Base-by-base conservation (phyloP, 2,329 filamentous ascomycete species). In the Fusarium sp. region DNA sequence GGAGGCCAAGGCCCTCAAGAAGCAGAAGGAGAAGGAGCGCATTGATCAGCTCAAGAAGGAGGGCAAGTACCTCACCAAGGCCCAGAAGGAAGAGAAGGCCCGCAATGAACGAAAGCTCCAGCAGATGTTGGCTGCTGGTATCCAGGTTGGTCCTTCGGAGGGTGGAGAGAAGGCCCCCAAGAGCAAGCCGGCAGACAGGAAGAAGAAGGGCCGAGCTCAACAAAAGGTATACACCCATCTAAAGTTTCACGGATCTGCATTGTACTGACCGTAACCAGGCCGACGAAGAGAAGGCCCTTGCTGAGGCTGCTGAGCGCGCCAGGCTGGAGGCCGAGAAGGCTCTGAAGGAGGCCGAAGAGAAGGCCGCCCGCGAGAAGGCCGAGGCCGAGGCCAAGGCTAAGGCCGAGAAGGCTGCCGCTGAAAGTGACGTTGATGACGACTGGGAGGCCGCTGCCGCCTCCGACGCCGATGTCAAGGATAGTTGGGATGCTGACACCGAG, bases 401-500 rank as follows among this genome's bases (percentile, higher is more conserved):
- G 65, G 88, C 88, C 20, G 85, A 85, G 34, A 88, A 91, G 78
- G 87, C 89, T 60, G 88, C 87, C 16, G 85, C 81, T 5, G 86
- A 87, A 60, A 92, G 90, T 58, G 91, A 91, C 20, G 82, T 93
- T 30, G 92, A 94, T 18, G 93, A 97, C 39, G 95, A 98, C 83
- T 98, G 95, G 95, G 95, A 98, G 83, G 91, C 92, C 34, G 92
- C 94, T 59, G 95, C 93, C 34, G 93, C 92, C 30, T 93, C 94
- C 57, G 90, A 94, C 30, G 92, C 93, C 18, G 92, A 93, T 70
- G 89, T 97, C 79, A 98, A 98, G 84, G 96, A 98, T 76, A 96
- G 93, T 86, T 98, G 96, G 96, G 96, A 98, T 82, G 95, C 94
- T 37, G 93, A 95, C 64, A 92, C 91, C 4, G 93, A 94, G 58